Evolutionary conservation across 495 filamentous ascomycete genomes (phyloP), one percentile per base, ranked within the genome.

Genomic region (Oidiodendron maius): DNA sequence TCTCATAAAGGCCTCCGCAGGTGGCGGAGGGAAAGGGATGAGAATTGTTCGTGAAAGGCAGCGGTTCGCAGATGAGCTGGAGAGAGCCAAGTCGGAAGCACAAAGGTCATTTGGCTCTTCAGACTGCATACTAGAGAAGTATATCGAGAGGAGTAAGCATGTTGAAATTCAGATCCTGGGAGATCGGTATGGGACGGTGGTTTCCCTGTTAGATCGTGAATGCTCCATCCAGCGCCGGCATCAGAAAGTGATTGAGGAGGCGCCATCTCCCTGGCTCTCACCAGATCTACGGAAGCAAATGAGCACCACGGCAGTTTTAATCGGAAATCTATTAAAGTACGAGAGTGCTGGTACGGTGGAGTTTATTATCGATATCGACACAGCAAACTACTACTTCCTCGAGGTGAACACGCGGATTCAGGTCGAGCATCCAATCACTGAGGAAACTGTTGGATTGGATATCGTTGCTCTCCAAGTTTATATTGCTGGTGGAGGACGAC

Each of bases 381-480:
- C 65, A 4, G 70, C 65, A 3, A 64, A 71, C 8, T 78, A 78
- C 60, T 82, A 72, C 57, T 82, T 82, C 46, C 68, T 82, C 4
- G 79, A 82, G 50, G 77, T 83, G 69, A 82, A 82, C 54, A 78
- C 78, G 1, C 61, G 78, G 22, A 63, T 82, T 8, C 79, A 83
- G 49, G 79, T 83, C 16, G 79, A 83, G 58, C 79, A 82, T 60
- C 70, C 70, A 12, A 77, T 81, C 37, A 81, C 79, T 8, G 77
- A 83, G 52, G 75, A 73, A 48, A 73, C 74, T 51, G 62, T 62
- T 16, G 44, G 44, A 3, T 53, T 80, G 18, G 78, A 82, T 46
- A 57, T 82, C 15, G 77, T 82, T 9, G 63, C 72, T 34, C 58
- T 75, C 51, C 77, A 82, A 44, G 62, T 82, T 11, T 58, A 65